A percentile compares a stretch with the other conserved stretches of the same genome.
Evolutionary conservation across 2,329 filamentous ascomycete species (phyloP).

Genomic region (Tricladium varicosporioides): DNA sequence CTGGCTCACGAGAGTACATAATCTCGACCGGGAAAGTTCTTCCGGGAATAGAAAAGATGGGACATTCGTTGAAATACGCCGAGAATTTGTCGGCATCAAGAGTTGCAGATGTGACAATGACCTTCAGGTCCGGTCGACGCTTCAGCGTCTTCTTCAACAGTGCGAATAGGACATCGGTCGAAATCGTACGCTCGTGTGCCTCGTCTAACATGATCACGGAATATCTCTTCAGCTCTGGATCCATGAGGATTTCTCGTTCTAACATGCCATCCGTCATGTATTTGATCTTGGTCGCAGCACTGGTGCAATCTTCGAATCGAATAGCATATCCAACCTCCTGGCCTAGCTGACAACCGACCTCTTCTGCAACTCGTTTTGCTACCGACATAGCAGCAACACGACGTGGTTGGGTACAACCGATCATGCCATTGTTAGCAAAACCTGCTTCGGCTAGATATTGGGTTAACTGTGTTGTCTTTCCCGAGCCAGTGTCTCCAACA

Average conservation of each 20-base stretch:
- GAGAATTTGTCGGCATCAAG: conserved; percentile 98
- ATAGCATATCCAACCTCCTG: conserved; percentile 96
- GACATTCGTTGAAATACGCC: conserved; percentile 90
- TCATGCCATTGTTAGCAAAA: conserved; percentile 81
- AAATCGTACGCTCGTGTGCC: conserved; percentile 94
- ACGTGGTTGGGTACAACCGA: conserved; percentile 94
- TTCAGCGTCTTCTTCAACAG: conserved; percentile 91
- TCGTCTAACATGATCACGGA: conserved; percentile 98
- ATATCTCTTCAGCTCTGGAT: conserved; percentile 84
- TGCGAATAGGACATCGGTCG: conserved; percentile 93
- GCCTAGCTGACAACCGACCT: conserved; percentile 87
- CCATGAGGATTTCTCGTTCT: conserved; percentile 89
- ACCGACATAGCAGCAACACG: conserved; percentile 98
- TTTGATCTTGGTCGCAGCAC: conserved; percentile 87
- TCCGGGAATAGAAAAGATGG: conserved; percentile 95
- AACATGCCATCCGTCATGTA: conserved; percentile 99
- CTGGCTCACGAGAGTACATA: conserved; percentile 91
- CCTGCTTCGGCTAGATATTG: conserved; percentile 94
- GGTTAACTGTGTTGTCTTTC: conserved; percentile 94
- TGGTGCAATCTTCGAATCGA: conserved; percentile 93
- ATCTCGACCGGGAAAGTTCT: conserved; percentile 95
- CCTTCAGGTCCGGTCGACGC: conserved; percentile 79
- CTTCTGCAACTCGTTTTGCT: conserved; percentile 92
- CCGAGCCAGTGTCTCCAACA: conserved; percentile 94
- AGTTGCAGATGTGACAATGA: conserved; percentile 96